Percentiles rank a stretch among this genome's conserved stretches.
Evolutionary conservation across 805 yeast genomes (phyloP).

Genomic region (Pichia heedii): DNA sequence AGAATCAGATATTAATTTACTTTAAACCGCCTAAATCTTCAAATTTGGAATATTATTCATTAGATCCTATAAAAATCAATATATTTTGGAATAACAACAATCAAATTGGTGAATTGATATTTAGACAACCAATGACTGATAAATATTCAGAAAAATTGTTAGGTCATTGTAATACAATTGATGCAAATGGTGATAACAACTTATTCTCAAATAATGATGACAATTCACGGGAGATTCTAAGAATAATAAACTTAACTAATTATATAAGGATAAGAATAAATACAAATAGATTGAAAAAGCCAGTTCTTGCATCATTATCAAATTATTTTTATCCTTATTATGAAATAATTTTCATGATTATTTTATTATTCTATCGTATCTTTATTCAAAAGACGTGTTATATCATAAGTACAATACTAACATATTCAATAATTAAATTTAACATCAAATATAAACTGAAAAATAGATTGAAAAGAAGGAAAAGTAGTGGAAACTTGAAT

Average conservation of each 20-base stretch:
- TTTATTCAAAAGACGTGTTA: slow-evolving; percentile 10
- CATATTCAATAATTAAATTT: slow-evolving; percentile 11
- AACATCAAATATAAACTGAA: background rate
- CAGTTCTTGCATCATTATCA: background rate
- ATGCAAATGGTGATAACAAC: background rate
- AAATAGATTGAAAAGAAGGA: too few relatives aligned
- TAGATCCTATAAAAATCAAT: slow-evolving; percentile 63
- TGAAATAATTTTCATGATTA: background rate
- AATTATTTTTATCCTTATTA: background rate
- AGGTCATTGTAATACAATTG: slow-evolving; percentile 14
- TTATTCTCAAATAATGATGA: slow-evolving; percentile 8
- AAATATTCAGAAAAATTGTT: slow-evolving; percentile 23
- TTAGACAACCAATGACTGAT: slow-evolving; percentile 14
- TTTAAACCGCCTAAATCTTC: slow-evolving; percentile 66
- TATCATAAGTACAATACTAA: slow-evolving; percentile 6
- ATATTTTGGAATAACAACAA: slow-evolving; percentile 30
- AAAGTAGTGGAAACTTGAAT: too few relatives aligned
- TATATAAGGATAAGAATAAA: slow-evolving; percentile 19
- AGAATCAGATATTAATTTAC: slow-evolving; percentile 30
- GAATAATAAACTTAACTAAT: slow-evolving; percentile 25
- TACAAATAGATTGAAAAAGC: background rate
- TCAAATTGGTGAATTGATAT: slow-evolving; percentile 3
- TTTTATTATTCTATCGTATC: slow-evolving; percentile 2
- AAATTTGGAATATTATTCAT: slow-evolving; percentile 67
- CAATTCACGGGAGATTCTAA: slow-evolving; percentile 18